These are phyloP conservation scores for Mucor piriformis DNA, from an alignment of 371 early-diverging fungal species.

Conservation along the genomic window DNA sequence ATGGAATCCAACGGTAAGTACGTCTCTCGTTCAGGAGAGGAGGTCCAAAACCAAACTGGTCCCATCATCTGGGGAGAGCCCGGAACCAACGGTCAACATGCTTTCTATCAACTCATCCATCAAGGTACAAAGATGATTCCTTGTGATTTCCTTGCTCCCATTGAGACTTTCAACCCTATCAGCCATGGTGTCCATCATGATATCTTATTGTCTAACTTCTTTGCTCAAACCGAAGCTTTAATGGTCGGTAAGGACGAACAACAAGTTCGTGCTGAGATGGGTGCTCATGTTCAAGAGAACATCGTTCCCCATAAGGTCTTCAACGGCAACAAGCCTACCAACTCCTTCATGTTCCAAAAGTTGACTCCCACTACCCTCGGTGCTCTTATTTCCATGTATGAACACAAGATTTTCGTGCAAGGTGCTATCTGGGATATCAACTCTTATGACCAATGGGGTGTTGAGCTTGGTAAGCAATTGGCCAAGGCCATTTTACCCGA, in stretches of 20 bases:
- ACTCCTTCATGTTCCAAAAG: constrained; percentile 92
- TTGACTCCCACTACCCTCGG: constrained; percentile 95
- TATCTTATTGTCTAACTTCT: constrained; percentile 97
- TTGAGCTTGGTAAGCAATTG: constrained; percentile 98
- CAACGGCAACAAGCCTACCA: constrained; percentile 97
- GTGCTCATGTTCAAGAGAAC: constrained; percentile 60
- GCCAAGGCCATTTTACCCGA: constrained; percentile 96
- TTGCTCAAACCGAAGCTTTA: constrained; percentile 98
- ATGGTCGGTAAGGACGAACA: constrained; percentile 90
- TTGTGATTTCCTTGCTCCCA: constrained; percentile 95
- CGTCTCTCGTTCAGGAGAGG: constrained; percentile 78
- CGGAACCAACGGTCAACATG: constrained; percentile 99
- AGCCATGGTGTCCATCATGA: constrained; percentile 82
- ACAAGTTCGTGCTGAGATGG: constrained; percentile 78
- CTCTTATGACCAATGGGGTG: constrained; percentile 99
- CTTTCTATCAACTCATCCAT: constrained; percentile 99
- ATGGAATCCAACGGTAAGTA: constrained; percentile 99
- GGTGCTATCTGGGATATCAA: constrained; percentile 98
- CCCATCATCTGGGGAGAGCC: constrained; percentile 99
- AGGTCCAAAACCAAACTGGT: constrained; percentile 86
- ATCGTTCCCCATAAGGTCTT: constrained; percentile 93
- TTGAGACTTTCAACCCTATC: constrained; percentile 89
- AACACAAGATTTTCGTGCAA: constrained; percentile 99
- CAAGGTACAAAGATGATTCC: constrained; percentile 98
- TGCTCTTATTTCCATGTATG: constrained; percentile 95